These are phyloP conservation scores for Mycotypha africana DNA, from an alignment of 371 early-diverging fungal species.

Conservation along the genomic window DNA sequence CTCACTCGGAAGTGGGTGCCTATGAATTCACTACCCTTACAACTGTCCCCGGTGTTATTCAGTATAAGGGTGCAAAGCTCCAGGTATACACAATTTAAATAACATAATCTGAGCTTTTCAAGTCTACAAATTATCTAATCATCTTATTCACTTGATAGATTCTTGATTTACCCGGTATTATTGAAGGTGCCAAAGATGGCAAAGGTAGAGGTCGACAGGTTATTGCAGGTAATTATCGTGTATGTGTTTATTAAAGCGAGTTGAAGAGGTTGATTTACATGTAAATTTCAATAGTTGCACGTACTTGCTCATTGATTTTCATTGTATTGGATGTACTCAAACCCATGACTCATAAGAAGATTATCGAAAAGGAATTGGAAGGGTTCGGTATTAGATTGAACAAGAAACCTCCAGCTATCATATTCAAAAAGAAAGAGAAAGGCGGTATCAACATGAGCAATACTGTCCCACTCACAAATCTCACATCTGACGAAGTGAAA, in stretches of 20 bases:
- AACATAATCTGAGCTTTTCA: neutral
- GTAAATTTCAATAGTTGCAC: slow-evolving; percentile 68
- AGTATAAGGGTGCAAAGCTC: slow-evolving; percentile 97
- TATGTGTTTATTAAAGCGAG: neutral
- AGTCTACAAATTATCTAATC: neutral
- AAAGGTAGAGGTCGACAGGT: slow-evolving; percentile 99
- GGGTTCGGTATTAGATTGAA: slow-evolving; percentile 98
- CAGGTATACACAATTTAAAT: slow-evolving; percentile 40
- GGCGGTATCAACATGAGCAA: slow-evolving; percentile 92
- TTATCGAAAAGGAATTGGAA: slow-evolving; percentile 98
- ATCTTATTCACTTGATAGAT: too few relatives aligned
- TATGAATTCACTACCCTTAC: slow-evolving; percentile 99
- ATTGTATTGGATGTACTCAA: slow-evolving; percentile 96
- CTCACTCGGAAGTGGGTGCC: slow-evolving; percentile 93
- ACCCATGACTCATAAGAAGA: slow-evolving; percentile 88
- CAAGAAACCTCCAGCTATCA: slow-evolving; percentile 92
- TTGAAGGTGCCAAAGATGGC: slow-evolving; percentile 99
- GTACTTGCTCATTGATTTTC: slow-evolving; percentile 92
- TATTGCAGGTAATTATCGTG: slow-evolving; percentile 49
- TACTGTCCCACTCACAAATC: slow-evolving; percentile 80
- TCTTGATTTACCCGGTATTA: slow-evolving; percentile 89
- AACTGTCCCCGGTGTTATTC: slow-evolving; percentile 94
- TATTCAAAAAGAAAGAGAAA: slow-evolving; percentile 90
- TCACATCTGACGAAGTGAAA: slow-evolving; percentile 83
- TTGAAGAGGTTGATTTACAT: neutral